A percentile compares a stretch with the other conserved stretches of the same genome.
phyloP scores from a whole-genome alignment of 768 basidiomycete species.

The Exsudoporus frostii region DNA sequence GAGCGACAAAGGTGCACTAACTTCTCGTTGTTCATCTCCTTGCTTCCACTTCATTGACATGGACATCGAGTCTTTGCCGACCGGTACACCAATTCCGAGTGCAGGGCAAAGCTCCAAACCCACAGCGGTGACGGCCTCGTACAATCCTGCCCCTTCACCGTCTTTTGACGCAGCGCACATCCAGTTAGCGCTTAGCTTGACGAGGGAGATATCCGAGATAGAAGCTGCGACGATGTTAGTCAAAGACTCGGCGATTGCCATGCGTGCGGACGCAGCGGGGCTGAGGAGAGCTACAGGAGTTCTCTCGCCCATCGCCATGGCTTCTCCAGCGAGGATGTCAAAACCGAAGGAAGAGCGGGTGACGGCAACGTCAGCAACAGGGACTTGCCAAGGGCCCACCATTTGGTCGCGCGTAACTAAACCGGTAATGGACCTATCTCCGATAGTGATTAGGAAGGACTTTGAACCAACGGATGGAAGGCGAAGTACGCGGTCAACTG shows the following conservation, averaged over 20 bases:
- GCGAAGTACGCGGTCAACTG: slow-evolving; percentile 78
- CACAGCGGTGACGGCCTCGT: slow-evolving; percentile 86
- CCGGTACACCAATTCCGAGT: slow-evolving; percentile 89
- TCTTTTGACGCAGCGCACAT: slow-evolving; percentile 93
- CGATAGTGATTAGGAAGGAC: slow-evolving; percentile 97
- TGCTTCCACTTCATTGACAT: slow-evolving; percentile 96
- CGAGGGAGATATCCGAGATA: slow-evolving; percentile 60
- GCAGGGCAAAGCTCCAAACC: slow-evolving; percentile 93
- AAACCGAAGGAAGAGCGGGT: slow-evolving; percentile 96
- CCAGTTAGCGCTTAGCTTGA: slow-evolving; percentile 99
- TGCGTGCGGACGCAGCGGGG: slow-evolving; percentile 88
- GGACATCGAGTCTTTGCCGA: slow-evolving; percentile 99
- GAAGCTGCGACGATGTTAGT: slow-evolving; percentile 87
- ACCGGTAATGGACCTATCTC: slow-evolving; percentile 91
- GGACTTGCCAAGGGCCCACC: slow-evolving; percentile 99
- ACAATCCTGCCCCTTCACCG: slow-evolving; percentile 86
- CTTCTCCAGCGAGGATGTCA: slow-evolving; percentile 78
- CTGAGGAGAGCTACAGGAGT: slow-evolving; percentile 87
- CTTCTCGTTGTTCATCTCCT: slow-evolving; percentile 64
- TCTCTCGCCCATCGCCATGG: slow-evolving; percentile 98
- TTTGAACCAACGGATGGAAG: slow-evolving; percentile 94
- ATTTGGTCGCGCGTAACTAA: slow-evolving; percentile 96
- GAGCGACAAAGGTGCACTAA: slow-evolving; percentile 88
- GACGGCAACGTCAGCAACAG: slow-evolving; percentile 95
- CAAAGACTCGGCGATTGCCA: slow-evolving; percentile 93